These are phyloP conservation scores for Serpula lacrymans DNA, from an alignment of 768 basidiomycete genomes.

Conservation along the genomic window DNA sequence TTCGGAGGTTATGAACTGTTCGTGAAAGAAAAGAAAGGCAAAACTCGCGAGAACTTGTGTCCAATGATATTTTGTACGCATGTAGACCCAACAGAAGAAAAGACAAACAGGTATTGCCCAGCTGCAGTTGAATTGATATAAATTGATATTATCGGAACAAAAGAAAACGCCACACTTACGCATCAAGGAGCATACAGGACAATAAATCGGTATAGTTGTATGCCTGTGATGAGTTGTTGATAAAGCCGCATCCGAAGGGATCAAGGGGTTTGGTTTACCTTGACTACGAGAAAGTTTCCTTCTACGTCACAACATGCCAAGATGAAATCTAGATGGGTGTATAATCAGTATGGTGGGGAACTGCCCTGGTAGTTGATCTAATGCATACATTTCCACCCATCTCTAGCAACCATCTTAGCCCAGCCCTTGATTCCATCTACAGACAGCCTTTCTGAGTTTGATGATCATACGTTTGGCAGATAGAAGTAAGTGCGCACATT, in stretches of 20 bases:
- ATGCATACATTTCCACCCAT: constrained; percentile 89
- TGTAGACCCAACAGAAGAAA: constrained; percentile 79
- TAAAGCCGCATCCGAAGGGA: background rate
- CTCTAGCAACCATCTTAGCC: constrained; percentile 64
- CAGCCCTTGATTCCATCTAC: constrained; percentile 84
- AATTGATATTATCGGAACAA: background rate
- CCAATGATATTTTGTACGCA: constrained; percentile 79
- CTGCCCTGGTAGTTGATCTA: background rate
- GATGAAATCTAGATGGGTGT: constrained; percentile 54
- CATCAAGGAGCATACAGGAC: constrained; percentile 91
- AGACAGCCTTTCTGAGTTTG: too few relatives aligned
- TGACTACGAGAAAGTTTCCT: constrained; percentile 84
- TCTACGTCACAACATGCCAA: constrained; percentile 83
- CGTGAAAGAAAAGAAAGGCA: background rate
- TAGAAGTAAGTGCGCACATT: constrained; percentile 50
- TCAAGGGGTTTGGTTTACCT: constrained; percentile 34
- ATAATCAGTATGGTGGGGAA: background rate
- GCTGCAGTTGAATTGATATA: constrained; percentile 29
- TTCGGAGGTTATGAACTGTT: background rate
- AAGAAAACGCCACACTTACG: constrained; percentile 40
- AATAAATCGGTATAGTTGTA: constrained; percentile 84
- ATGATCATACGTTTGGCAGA: too few relatives aligned
- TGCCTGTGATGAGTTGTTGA: constrained; percentile 39
- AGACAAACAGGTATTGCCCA: constrained; percentile 91
- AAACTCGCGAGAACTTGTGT: constrained; percentile 68